Evolutionary conservation across 2,329 filamentous ascomycete genomes (phyloP), one percentile per base, ranked within the genome.

Genomic region (Fonsecaea nubica): DNA sequence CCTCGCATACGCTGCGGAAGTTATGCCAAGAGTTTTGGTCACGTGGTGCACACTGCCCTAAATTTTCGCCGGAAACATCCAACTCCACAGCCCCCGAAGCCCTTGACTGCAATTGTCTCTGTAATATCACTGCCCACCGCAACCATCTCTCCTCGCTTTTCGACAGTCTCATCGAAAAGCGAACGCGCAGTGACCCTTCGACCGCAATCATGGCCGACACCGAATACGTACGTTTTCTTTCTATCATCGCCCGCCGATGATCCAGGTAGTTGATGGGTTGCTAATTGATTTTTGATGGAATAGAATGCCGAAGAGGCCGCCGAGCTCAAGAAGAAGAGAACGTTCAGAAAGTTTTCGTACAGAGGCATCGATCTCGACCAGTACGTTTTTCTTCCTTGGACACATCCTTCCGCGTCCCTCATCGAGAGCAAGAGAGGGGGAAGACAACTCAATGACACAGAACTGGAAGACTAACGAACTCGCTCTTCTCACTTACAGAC

Each of bases 261-360:
- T 21, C 58, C 48, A 12, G 21, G 25, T 50, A 15, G 42, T 10
- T 54, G 10, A 18, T 56, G 30, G 38, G 32, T 25, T 52, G 70
- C 66, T 72, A 67, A 73, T 61, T 53, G 63, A 64, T 67, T 21
- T 36, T 12, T 2, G 25, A 6, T 4, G n/a, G 50, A 74, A 77
- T 78, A 97, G 93, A 94, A 97, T 87, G 90, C 93, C 83, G 93
- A 96, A 87, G 92, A 95, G 89, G 94, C 94, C 85, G 94, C 93
- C 82, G 95, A 97, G 92, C 87, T 99, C 85, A 99, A 98, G 93
- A 96, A 92, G 89, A 96, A 91, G 88, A 96, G 95, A 94, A 87
- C 93, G 78, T 97, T 98, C 92, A 92, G 93, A 87, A 99, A 98
- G 91, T 99, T 98, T 83, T 95, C 93, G 77, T 99, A 97, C 92